A percentile compares a stretch with the other conserved stretches of the same genome.
These are phyloP conservation scores for Ramaria sp. DNA, from an alignment of 768 basidiomycete genomes.

Conservation along the genomic window DNA sequence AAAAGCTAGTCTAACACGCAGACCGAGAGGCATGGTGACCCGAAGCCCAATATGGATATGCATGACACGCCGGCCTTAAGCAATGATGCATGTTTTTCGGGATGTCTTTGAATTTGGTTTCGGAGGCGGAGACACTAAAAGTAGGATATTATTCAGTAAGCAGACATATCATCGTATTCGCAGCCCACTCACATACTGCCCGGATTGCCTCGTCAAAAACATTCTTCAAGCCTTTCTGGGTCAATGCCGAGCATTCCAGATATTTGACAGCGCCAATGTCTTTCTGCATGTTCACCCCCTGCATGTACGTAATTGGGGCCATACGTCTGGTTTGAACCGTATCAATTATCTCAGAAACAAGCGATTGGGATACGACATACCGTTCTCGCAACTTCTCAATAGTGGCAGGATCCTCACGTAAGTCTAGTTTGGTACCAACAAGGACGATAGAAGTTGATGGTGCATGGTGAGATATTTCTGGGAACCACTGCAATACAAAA, in stretches of 20 bases:
- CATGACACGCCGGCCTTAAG: slow-evolving; percentile 29
- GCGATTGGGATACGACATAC: slow-evolving; percentile 26
- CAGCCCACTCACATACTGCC: slow-evolving; percentile 67
- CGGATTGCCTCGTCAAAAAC: slow-evolving; percentile 99
- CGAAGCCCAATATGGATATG: neutral
- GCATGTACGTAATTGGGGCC: slow-evolving; percentile 86
- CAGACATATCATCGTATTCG: neutral
- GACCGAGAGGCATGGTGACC: neutral
- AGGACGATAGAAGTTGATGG: slow-evolving; percentile 88
- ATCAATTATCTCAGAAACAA: slow-evolving; percentile 8
- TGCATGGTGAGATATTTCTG: slow-evolving; percentile 95
- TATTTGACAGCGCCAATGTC: slow-evolving; percentile 97
- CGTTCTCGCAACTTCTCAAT: slow-evolving; percentile 91
- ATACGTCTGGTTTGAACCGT: slow-evolving; percentile 61
- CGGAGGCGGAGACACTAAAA: slow-evolving; percentile 11
- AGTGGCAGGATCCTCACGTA: slow-evolving; percentile 89
- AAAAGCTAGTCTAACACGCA: neutral
- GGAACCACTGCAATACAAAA: slow-evolving; percentile 61
- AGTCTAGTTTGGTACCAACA: slow-evolving; percentile 94
- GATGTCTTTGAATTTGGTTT: slow-evolving; percentile 7
- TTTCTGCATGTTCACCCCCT: slow-evolving; percentile 83
- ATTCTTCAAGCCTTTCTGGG: slow-evolving; percentile 97
- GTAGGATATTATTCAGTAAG: neutral
- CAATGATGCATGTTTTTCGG: slow-evolving; percentile 53
- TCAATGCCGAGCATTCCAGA: slow-evolving; percentile 89